Base-by-base conservation (phyloP, 2,329 filamentous ascomycete species). In the Microsporum canis region DNA sequence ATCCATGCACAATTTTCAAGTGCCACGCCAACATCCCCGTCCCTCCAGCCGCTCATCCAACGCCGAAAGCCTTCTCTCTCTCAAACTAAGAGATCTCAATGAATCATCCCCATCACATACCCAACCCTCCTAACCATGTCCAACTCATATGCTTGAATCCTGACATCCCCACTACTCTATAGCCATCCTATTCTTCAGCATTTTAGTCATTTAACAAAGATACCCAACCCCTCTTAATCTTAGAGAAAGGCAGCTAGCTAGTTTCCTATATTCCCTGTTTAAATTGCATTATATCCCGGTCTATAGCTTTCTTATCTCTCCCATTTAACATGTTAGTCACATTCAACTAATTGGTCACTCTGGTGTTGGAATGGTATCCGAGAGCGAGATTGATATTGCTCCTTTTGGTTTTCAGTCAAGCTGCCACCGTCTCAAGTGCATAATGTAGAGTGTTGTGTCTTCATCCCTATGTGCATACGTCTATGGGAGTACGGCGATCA, bases 191-290 rank as follows among this genome's bases (percentile, higher is more conserved):
- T 29, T 41, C 14, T 33, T 6, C 41, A n/a, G 5, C 29, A 57
- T 34, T 41, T 29, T 34, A 14, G 23, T 39, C 34, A 41, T 43
- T 39, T 43, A 43, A n/a, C 49, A 55, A 57, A 57, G 55, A 57
- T 57, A 57, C 55, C 55, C 55, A 57, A 14, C 39, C 34, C 31
- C 55, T 57, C 51, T 38, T 55, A 34, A 55, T 36, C 5, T 7
- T 27, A 55, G 51, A 34, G 51, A 55, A 55, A 55, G 33, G 14
- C 51, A 36, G 51, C 51, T 36, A 55, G 31, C 14, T 17, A 4
- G 31, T 17, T 34, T 36, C 7, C 6, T 55, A 31, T 34, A 23
- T 55, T 31, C 51, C 12, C 51, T 17, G 14, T 31, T 6, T n/a
- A 55, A 55, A 55, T 55, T 55, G 51, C 29, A 55, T 55, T 34